phyloP scores from a whole-genome alignment of 2,329 filamentous ascomycete species.

The Ceratocystis lukuohia region DNA sequence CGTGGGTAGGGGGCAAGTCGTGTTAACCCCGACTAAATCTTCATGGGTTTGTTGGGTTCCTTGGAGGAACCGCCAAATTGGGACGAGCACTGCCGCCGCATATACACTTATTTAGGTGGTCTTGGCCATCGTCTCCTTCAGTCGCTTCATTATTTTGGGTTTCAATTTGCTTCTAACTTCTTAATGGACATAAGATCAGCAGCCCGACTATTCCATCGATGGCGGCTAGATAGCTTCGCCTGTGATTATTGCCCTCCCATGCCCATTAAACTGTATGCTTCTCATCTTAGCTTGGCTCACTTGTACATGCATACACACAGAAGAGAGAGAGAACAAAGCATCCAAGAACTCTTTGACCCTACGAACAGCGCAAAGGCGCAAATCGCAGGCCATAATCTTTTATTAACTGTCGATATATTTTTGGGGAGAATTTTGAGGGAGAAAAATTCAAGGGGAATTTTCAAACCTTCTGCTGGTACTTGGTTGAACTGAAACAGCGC shows the following conservation, averaged over 20 bases:
- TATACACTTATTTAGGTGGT: not conserved
- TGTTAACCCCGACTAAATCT: too few relatives aligned
- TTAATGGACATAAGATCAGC: too few relatives aligned
- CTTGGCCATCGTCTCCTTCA: not conserved
- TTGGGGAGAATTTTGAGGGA: not conserved
- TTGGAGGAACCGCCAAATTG: not conserved
- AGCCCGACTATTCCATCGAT: too few relatives aligned
- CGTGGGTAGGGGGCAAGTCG: too few relatives aligned
- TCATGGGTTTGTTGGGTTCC: too few relatives aligned
- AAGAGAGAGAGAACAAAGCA: not conserved
- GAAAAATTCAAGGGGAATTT: not conserved
- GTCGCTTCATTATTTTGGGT: not conserved
- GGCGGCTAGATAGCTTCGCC: too few relatives aligned
- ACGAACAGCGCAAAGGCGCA: not conserved
- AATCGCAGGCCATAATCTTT: not conserved
- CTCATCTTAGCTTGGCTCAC: too few relatives aligned
- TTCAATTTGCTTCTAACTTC: not conserved
- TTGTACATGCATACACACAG: not conserved
- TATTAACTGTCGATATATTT: not conserved
- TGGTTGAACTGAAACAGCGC: not conserved
- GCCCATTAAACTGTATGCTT: too few relatives aligned
- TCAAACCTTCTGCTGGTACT: not conserved
- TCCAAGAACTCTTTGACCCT: not conserved
- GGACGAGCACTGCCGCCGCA: conserved; percentile 1
- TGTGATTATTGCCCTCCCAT: too few relatives aligned